Conservation (phyloP, 495 filamentous ascomycete genomes). For the Xylaria acuta region DNA sequence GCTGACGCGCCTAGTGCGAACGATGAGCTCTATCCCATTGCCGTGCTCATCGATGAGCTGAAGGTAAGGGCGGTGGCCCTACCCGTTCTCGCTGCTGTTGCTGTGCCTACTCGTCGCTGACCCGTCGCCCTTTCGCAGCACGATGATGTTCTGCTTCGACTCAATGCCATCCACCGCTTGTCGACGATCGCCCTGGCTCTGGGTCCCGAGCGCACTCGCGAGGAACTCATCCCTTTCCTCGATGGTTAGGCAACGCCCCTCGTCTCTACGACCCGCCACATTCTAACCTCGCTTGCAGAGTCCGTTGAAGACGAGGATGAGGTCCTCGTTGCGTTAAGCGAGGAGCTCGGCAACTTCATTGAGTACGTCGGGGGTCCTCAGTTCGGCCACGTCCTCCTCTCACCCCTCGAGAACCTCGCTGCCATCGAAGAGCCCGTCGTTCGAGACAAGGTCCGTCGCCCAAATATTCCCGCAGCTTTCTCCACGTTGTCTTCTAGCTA, state of each 20-base stretch:
- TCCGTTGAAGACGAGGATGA: constrained; percentile 99
- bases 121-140: constrained; percentile 63
- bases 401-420: constrained; percentile 95
- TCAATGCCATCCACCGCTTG: constrained; percentile 97
- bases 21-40: constrained; percentile 99
- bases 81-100: background rate
- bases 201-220: constrained; percentile 92
- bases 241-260: constrained; percentile 70
- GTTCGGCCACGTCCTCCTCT: constrained; percentile 93
- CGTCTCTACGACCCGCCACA: constrained; percentile 29
- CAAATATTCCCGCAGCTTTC: constrained; percentile 4
- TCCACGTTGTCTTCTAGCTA: constrained; percentile 13
- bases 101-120: constrained; percentile 26
- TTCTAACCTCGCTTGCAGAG: constrained; percentile 62
- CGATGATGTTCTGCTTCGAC: constrained; percentile 94
- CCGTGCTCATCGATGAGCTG: constrained; percentile 98
- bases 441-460: constrained; percentile 79
- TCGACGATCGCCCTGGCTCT: constrained; percentile 97
- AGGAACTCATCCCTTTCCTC: constrained; percentile 97
- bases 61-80: constrained; percentile 68
- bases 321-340: constrained; percentile 93
- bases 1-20: constrained; percentile 66
- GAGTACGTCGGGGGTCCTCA: constrained; percentile 96
- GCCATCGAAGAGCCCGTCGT: constrained; percentile 98
- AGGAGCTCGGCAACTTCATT: constrained; percentile 93